Evolutionary conservation across 2,329 filamentous ascomycete genomes (phyloP).

Genomic region (Hawksworthiomyces lignivorus): DNA sequence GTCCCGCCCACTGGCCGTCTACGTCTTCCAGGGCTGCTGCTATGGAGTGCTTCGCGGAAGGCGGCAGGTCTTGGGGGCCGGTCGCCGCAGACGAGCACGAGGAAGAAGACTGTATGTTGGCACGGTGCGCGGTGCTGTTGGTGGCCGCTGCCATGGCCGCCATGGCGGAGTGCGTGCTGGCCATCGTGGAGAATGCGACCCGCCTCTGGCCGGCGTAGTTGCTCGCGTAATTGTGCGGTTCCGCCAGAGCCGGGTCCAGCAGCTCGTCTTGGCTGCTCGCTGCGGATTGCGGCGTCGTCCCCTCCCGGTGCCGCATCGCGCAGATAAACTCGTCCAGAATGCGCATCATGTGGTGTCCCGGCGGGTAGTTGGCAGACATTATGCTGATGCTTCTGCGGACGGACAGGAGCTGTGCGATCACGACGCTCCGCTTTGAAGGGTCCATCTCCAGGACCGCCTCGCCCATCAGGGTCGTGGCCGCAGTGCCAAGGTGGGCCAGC

Average conservation of each 20-base stretch:
- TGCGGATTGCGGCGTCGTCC: background rate
- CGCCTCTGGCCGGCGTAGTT: too few relatives aligned
- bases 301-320: background rate
- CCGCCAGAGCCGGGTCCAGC: background rate
- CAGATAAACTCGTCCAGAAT: slow-evolving; percentile 3
- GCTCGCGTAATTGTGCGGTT: too few relatives aligned
- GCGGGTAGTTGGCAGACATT: slow-evolving; percentile 1
- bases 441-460: background rate
- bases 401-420: slow-evolving; percentile 1
- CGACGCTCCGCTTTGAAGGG: too few relatives aligned
- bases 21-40: background rate
- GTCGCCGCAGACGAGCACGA: too few relatives aligned
- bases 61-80: too few relatives aligned
- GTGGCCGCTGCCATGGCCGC: too few relatives aligned
- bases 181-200: too few relatives aligned
- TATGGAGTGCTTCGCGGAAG: too few relatives aligned
- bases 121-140: too few relatives aligned
- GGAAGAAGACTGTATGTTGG: too few relatives aligned
- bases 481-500: slow-evolving; percentile 2
- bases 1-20: background rate
- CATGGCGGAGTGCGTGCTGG: too few relatives aligned
- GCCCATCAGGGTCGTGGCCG: slow-evolving; percentile 3
- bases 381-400: background rate
- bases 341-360: slow-evolving; percentile 1
- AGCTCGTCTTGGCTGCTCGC: too few relatives aligned